A percentile compares a stretch with the other conserved stretches of the same genome.
Evolutionary conservation across 371 early-diverging fungal genomes (phyloP).

Genomic region (Mortierella sp.): DNA sequence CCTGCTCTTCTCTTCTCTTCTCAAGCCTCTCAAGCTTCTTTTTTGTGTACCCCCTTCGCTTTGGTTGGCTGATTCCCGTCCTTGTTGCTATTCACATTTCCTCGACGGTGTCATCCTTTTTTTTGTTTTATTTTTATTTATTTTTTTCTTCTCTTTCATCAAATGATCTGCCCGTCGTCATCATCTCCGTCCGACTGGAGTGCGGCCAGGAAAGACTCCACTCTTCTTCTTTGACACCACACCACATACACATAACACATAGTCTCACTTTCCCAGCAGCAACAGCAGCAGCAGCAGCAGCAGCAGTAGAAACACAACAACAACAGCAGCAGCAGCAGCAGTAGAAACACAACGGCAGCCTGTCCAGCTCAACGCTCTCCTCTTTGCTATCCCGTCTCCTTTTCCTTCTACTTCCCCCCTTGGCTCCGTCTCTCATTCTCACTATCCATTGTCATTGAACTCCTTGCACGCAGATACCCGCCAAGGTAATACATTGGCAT

Average conservation of each 20-base stretch:
- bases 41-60: background rate
- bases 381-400: background rate
- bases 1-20: background rate
- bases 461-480: background rate
- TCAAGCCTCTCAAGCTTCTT: too few species aligned
- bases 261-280: background rate
- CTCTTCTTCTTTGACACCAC: background rate
- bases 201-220: background rate
- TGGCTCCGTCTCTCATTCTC: too few species aligned
- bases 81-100: background rate
- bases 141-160: background rate
- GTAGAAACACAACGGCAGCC: background rate
- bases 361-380: background rate
- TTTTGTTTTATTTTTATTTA: background rate
- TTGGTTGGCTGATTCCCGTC: background rate
- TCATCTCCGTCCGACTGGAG: background rate
- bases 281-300: background rate
- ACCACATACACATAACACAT: background rate
- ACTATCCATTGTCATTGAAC: background rate
- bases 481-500: background rate
- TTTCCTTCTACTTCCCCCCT: background rate
- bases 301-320: background rate
- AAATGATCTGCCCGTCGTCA: background rate
- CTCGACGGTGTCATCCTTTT: background rate
- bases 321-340: background rate